Evolutionary conservation across 73 alveolate species (phyloP), one percentile per base, ranked within the genome.

Genomic region (Urostyla sp.): DNA sequence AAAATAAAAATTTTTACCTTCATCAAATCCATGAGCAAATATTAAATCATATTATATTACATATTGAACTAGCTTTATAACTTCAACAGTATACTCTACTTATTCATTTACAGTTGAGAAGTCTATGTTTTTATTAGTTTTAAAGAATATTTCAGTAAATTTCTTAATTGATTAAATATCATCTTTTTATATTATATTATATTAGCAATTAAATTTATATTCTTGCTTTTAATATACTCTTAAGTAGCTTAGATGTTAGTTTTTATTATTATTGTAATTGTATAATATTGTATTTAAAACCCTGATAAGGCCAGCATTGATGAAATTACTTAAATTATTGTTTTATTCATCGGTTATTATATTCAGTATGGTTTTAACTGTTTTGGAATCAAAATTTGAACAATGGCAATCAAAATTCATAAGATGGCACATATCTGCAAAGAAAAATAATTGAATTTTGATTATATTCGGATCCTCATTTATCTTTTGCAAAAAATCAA

Each of bases 331-430:
- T 6, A 73, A 16, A 32, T 28, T 51, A 13, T 48, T 31, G 35
- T 24, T 20, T 16, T 50, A 15, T 11, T 73, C 57, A 40, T n/a
- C n/a, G n/a, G 75, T 2, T 10, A 48, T n/a, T 28, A 63, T 7
- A 24, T 63, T 52, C 28, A 73, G 10, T 1, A 73, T 20, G 43
- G 50, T 73, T 18, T 40, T 16, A 3, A 73, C 69, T 3, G 85
- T 73, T 23, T 24, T 10, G 21, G 30, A 48, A n/a, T 36, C 32
- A 36, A 73, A 73, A 0, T 48, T 13, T 0, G 85, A 52, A 46
- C 85, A 73, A 7, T 20, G 44, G 26, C 85, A 73, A 27, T 73
- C 85, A 52, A 73, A 73, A 18, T 52, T 73, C 85, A 73, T 73
- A 3, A 15, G 26, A 21, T 50, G 38, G 75, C 85, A 73, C n/a